Evolutionary conservation across 1,139 yeast genomes (phyloP), one percentile per base, ranked within the genome.

Genomic region (Lizanozyma gosingica): DNA sequence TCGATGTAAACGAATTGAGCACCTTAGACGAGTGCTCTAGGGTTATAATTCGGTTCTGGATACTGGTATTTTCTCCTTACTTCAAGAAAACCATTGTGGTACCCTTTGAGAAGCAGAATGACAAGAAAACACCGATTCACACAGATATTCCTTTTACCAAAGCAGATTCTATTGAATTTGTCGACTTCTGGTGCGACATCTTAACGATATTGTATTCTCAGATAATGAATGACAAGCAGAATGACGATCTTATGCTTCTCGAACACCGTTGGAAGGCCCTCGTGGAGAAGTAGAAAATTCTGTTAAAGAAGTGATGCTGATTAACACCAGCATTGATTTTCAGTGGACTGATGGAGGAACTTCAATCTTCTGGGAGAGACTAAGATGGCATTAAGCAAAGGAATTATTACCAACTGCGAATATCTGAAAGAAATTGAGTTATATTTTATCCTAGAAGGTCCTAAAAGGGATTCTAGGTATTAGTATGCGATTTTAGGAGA

Each of bases 21-120:
- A 56, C 62, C 2, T 51, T 83, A n/a, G 37, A 37, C 1, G 78
- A 72, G 42, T 69, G 79, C 34, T 58, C 71, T 1, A 49, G 55
- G 2, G 57, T 65, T 2, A 54, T 84, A 11, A 59, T 63, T 4
- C 53, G 72, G 40, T 78, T 70, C 51, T 73, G 83, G 76, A 53
- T 74, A 2, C 67, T 86, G 0, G 83, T 79, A 1, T 84, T 83
- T 52, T 57, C 70, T 4, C 73, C 62, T 3, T 72, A 71, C 40
- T 68, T 76, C 51, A 48, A 52, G 35, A 46, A 43, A 15, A 44
- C 47, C 4, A 35, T 39, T 9, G 39, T 59, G 33, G 54, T 47
- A 35, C 72, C 66, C n/a, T 61, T 53, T 51, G 57, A 45, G 32
- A 60, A 53, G 44, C 39, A 41, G 35, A 54, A 49, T 41, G 47